Evolutionary conservation across 768 basidiomycete species (phyloP).

Genomic region (Tricholoma hemisulphureum): DNA sequence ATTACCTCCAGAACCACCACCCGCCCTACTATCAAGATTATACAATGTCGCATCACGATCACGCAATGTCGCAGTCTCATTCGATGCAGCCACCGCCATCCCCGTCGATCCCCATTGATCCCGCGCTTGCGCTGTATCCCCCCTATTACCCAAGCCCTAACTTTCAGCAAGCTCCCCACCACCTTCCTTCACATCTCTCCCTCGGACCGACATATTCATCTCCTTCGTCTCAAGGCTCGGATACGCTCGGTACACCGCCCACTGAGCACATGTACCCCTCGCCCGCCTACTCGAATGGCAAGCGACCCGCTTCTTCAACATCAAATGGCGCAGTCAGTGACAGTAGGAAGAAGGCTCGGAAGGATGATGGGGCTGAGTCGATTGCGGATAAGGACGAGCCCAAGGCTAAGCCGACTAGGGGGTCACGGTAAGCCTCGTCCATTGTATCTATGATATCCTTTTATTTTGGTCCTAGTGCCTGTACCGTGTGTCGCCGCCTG

Average conservation of each 20-base stretch:
- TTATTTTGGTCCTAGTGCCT: conserved; percentile 57
- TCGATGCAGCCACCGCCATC: conserved; percentile 50
- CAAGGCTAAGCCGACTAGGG: conserved; percentile 82
- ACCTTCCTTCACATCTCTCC: conserved; percentile 53
- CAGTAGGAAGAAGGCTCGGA: conserved; percentile 58
- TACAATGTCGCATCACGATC: conserved; percentile 43
- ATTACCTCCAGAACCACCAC: neutral
- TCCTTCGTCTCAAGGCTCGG: conserved; percentile 78
- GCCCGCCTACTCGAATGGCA: conserved; percentile 55
- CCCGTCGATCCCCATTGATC: conserved; percentile 66
- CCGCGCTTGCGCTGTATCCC: conserved; percentile 65
- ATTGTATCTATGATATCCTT: neutral
- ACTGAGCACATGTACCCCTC: conserved; percentile 59
- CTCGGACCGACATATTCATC: conserved; percentile 65
- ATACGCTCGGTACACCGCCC: conserved; percentile 71
- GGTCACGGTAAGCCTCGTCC: conserved; percentile 61
- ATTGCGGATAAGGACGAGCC: conserved; percentile 55
- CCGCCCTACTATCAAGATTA: conserved; percentile 39
- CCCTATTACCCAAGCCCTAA: conserved; percentile 54
- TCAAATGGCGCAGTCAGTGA: conserved; percentile 38
- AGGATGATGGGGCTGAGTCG: conserved; percentile 55
- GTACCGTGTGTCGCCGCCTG: conserved; percentile 85
- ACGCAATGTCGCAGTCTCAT: conserved; percentile 42
- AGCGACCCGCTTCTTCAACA: conserved; percentile 59
- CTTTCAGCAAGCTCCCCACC: conserved; percentile 48